Base-by-base conservation (phyloP, 2,329 filamentous ascomycete genomes). In the Gliomastix tumulicola region DNA sequence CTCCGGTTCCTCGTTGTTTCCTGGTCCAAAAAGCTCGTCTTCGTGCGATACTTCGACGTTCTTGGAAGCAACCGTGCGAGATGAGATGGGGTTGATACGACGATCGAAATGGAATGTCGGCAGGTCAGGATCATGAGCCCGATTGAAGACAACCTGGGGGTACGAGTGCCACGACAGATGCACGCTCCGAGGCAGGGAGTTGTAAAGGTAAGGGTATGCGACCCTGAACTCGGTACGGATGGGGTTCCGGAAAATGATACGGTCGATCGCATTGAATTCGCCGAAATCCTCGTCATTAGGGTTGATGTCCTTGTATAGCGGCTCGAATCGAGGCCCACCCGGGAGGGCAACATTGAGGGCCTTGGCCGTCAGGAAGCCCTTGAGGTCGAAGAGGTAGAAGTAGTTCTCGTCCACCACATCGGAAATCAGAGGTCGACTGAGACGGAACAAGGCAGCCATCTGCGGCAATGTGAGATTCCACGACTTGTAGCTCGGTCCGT, bases 211-310 rank as follows among this genome's bases (percentile, higher is more conserved):
- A 1, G 92, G 92, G 57, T 87, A 97, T 1, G 88, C 88, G 30
- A 98, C 92, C 32, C 90, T 81, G 53, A 94, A 96, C 62, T 98
- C 92, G 8, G 90, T 98, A 48, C 90, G 81, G 46, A 97, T 94
- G 1, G 90, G 89, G 32, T 85, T 83, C 46, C 92, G 84, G 73
- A 98, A 98, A 48, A 98, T 98, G 62, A 98, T 98, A 49, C 94
- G 87, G 54, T 98, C 92, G 50, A 98, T 98, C 22, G 92, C 92
- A 55, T 98, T 98, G 72, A 98, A 98, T 62, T 98, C 92, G 62
- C 92, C 92, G 62, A 98, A 98, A 55, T 98, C 92, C 60, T 98
- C 92, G 49, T 97, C 90, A 50, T 98, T 98, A 3, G 92, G 92
- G 58, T 98, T 89, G 42, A 98, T 89, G 51, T 98, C 92, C 64